Base-by-base conservation (phyloP, 306 rosid species). In the Heteromeles arbutifolia region DNA sequence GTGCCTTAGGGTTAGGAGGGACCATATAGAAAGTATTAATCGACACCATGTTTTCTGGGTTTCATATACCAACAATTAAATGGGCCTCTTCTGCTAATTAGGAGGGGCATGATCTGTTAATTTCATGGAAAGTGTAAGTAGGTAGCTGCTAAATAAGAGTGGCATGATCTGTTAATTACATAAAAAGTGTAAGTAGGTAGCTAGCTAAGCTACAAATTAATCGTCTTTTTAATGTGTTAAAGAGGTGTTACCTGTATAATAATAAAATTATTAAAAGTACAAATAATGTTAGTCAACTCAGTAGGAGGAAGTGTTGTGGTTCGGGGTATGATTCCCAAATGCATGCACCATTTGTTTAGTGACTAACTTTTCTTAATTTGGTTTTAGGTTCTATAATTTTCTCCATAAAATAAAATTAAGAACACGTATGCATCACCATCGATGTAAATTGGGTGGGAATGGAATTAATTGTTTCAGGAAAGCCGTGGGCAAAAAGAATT, bases 401-500 rank as follows among this genome's bases (percentile, higher is more conserved):
- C 81, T 29, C 65, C 59, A n/a, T 41, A 11, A 32, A 67, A 69
- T 54, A 24, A n/a, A 74, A 70, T 57, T 44, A 72, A 32, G 34
- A 25, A 80, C 26, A 22, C 63, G 19, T n/a, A 67, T 22, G 75
- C 67, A 75, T 63, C 74, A 53, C 80, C 80, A 80, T 14, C 57
- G 65, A 34, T 52, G 39, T 28, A 63, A 69, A 37, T 78, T 79
- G 72, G 84, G 77, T 79, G 79, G 85, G 82, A 57, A 61, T 61
- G 70, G 78, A 81, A 59, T 21, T 65, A 73, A 71, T 73, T 82
- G 76, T 57, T 76, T 84, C 67, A 34, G 37, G 45, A 82, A 86
- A 79, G 85, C 83, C 74, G 82, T 24, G 84, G 88, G 86, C 85
- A 82, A 82, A 77, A 80, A 56, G 85, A 84, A 87, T 77, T 87